A percentile compares a stretch with the other conserved stretches of the same genome.
Evolutionary conservation across 768 basidiomycete species (phyloP).

Genomic region (Lactarius hatsudake): DNA sequence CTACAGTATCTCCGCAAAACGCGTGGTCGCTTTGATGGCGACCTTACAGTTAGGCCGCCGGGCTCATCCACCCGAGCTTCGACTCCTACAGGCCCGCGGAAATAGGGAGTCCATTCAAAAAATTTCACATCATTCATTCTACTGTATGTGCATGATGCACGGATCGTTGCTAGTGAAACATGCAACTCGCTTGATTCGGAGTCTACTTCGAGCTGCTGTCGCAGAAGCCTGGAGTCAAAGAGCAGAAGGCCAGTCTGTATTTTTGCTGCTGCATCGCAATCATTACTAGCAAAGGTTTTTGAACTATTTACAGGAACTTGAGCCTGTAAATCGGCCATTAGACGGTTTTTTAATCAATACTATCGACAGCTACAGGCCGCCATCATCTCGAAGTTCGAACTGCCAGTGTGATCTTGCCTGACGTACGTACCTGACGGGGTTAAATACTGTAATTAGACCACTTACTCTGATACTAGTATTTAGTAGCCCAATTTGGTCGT

Average conservation of each 20-base stretch:
- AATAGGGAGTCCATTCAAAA: background rate
- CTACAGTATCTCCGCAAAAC: background rate
- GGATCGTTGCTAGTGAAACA: background rate
- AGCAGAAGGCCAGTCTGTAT: background rate
- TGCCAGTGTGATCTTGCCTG: too few relatives aligned
- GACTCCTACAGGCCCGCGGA: background rate
- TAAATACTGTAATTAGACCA: background rate
- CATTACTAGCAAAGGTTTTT: background rate
- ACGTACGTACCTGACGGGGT: background rate
- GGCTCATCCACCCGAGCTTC: background rate
- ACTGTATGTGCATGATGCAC: background rate
- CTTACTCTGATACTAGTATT: too few relatives aligned
- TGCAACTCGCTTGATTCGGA: background rate
- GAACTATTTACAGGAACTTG: background rate
- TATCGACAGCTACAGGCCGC: too few relatives aligned
- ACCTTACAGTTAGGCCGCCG: background rate
- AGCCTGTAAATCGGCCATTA: background rate
- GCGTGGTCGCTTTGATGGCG: background rate
- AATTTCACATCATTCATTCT: background rate
- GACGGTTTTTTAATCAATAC: too few relatives aligned
- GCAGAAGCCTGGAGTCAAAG: background rate
- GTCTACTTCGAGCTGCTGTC: background rate
- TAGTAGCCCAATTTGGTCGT: background rate
- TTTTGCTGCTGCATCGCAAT: background rate
- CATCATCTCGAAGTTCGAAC: too few relatives aligned